Evolutionary conservation across 2,329 filamentous ascomycete genomes (phyloP), one percentile per base, ranked within the genome.

Genomic region (Cordyceps militaris): DNA sequence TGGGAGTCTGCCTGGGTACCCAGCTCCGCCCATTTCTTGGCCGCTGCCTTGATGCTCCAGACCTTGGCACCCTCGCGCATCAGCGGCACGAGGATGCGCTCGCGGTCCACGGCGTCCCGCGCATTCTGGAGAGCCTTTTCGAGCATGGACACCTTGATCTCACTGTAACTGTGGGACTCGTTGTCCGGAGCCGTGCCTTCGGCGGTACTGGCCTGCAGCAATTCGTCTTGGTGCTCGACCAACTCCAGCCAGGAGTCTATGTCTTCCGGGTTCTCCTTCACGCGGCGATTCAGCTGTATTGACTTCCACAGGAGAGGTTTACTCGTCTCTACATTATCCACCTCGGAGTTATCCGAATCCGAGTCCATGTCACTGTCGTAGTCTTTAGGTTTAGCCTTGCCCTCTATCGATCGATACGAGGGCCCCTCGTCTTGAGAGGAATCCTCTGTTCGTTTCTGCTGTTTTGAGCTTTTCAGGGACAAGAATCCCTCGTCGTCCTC

Each of bases 81-180:
- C 58, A 91, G 76, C 4, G 82, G 84, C 10, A 88, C 70, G 7
- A 91, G 69, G 1, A 97, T 76, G 9, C 72, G 73, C 59, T 88
- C 81, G 16, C 81, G 79, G 43, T 79, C 78, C 36, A 73, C 64
- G 1, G 74, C 71, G 1, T 69, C 68, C 3, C 63, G 62, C 6
- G 82, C 76, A 47, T 86, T 81, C 11, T 76, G 73, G 8, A 96
- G 70, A 0, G 92, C 92, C 60, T 90, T 85, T 62, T 93, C 84
- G 60, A 92, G 89, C 60, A 96, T 83, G 2, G 87, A 84, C 2
- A 96, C 74, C 63, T 90, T 93, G 57, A 96, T 84, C 62, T 94
- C 87, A 3, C 90, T 85, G 56, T 89, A 82, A 61, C 87, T 87
- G 61, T 79, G 80, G 52, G 76, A 74, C 66, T 94, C 88, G 3